A percentile compares a stretch with the other conserved stretches of the same genome.
phyloP scores from a whole-genome alignment of 805 yeast genomes.

The Kockiozyma suomiensis region DNA sequence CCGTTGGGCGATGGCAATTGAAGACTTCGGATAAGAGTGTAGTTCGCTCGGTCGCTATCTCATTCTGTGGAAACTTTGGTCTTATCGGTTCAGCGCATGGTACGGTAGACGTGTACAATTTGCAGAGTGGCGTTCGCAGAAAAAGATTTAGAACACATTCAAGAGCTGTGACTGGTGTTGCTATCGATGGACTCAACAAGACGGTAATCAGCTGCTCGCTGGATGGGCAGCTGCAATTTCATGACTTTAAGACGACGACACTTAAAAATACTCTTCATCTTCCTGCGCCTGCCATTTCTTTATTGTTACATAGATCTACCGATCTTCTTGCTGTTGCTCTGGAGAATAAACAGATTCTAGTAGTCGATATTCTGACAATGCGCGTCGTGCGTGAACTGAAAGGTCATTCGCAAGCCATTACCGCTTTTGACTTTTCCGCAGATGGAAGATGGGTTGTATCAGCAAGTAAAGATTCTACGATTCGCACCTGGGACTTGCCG shows the following conservation, averaged over 20 bases:
- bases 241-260: conserved; percentile 74
- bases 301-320: conserved; percentile 79
- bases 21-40: conserved; percentile 75
- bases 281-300: conserved; percentile 73
- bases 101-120: conserved; percentile 78
- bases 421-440: conserved; percentile 86
- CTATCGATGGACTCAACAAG: conserved; percentile 87
- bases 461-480: conserved; percentile 78
- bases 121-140: conserved; percentile 87
- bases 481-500: conserved; percentile 97
- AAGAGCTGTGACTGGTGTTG: conserved; percentile 82
- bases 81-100: conserved; percentile 88
- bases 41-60: conserved; percentile 74
- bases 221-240: conserved; percentile 87
- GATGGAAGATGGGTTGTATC: conserved; percentile 95
- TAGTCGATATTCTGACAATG: conserved; percentile 79
- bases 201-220: conserved; percentile 84
- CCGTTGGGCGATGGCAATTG: conserved; percentile 74
- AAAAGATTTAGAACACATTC: conserved; percentile 57
- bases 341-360: conserved; percentile 82
- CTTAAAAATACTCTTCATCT: conserved; percentile 67
- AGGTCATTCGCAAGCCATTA: conserved; percentile 89
- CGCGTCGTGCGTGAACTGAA: conserved; percentile 80
- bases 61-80: conserved; percentile 95
- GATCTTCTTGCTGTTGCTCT: conserved; percentile 83